Conservation (phyloP, 371 early-diverging fungal genomes). For the Saksenaea oblongispora region DNA sequence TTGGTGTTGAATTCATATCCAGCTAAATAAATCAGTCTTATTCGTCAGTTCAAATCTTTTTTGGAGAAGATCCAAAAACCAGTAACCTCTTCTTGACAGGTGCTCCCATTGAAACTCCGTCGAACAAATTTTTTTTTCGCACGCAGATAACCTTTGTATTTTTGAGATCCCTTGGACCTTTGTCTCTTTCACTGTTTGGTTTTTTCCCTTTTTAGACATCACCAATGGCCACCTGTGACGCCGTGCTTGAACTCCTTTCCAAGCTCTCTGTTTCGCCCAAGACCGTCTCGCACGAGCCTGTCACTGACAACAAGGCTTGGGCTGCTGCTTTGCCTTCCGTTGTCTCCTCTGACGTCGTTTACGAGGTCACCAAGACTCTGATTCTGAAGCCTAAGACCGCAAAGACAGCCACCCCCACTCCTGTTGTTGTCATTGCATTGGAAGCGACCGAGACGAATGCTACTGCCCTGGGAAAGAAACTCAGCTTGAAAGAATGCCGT, state of each 20-base stretch:
- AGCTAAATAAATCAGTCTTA: no score
- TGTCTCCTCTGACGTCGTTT: slow-evolving; percentile 16
- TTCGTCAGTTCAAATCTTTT: no score
- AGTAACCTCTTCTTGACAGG: slow-evolving; percentile 1
- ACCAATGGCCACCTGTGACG: slow-evolving; percentile 31
- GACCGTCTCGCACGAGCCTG: slow-evolving; percentile 55
- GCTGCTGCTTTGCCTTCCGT: slow-evolving; percentile 38
- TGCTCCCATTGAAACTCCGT: not conserved
- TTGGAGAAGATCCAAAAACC: no score
- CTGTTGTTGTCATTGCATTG: slow-evolving; percentile 64
- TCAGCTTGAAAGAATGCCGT: slow-evolving; percentile 68
- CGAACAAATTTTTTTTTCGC: slow-evolving; percentile 1
- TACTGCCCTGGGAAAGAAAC: slow-evolving; percentile 58
- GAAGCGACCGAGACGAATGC: slow-evolving; percentile 56
- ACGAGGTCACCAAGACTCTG: slow-evolving; percentile 60
- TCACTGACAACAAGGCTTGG: slow-evolving; percentile 59
- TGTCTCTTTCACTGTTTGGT: not conserved
- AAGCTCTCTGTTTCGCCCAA: slow-evolving; percentile 46
- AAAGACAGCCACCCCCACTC: slow-evolving; percentile 63
- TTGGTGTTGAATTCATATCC: no score
- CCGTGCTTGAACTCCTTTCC: slow-evolving; percentile 38
- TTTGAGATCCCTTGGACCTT: not conserved
- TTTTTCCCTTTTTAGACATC: not conserved
- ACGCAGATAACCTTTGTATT: not conserved
- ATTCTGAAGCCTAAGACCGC: slow-evolving; percentile 76